Percentiles rank a stretch among this genome's conserved stretches.
Evolutionary conservation across 441 rosid genomes (phyloP).

Genomic region (Adansonia rubrostipa): DNA sequence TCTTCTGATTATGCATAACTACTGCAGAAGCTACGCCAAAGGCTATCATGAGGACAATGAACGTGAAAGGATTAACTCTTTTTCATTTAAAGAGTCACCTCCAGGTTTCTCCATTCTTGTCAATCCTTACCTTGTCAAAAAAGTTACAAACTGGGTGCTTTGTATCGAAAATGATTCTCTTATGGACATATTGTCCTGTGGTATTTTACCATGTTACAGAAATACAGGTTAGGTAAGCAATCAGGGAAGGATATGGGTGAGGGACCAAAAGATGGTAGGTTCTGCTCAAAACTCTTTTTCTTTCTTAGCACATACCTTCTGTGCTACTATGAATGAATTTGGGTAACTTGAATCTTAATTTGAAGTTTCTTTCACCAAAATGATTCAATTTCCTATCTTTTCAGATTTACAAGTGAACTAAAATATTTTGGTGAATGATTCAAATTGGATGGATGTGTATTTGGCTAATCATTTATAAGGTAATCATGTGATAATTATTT

Average conservation of each 20-base stretch:
- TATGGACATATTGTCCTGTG: slow-evolving; percentile 6
- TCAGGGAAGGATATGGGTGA: slow-evolving; percentile 59
- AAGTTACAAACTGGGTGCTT: slow-evolving; percentile 3
- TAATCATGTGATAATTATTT: background rate
- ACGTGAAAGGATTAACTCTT: slow-evolving; percentile 71
- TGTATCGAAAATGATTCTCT: background rate
- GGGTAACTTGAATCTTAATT: background rate
- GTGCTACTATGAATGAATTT: slow-evolving; percentile 4
- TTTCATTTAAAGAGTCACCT: slow-evolving; percentile 78
- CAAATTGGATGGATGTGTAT: slow-evolving; percentile 11
- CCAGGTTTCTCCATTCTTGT: slow-evolving; percentile 49
- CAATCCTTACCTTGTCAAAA: background rate
- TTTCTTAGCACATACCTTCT: background rate
- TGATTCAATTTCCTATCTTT: background rate
- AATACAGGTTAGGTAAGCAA: slow-evolving; percentile 73
- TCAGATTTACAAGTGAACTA: background rate
- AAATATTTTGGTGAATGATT: slow-evolving; percentile 5
- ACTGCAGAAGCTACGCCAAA: slow-evolving; percentile 77
- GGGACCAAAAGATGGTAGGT: slow-evolving; percentile 56
- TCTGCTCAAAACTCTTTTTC: slow-evolving; percentile 16
- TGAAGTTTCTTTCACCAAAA: slow-evolving; percentile 5
- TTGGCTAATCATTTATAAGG: slow-evolving; percentile 2
- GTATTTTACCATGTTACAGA: slow-evolving; percentile 43
- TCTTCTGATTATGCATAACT: slow-evolving; percentile 16
- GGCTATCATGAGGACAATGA: slow-evolving; percentile 75